A percentile compares a stretch with the other conserved stretches of the same genome.
phyloP scores from a whole-genome alignment of 2,329 filamentous ascomycete genomes.

The Colletotrichum sp. region DNA sequence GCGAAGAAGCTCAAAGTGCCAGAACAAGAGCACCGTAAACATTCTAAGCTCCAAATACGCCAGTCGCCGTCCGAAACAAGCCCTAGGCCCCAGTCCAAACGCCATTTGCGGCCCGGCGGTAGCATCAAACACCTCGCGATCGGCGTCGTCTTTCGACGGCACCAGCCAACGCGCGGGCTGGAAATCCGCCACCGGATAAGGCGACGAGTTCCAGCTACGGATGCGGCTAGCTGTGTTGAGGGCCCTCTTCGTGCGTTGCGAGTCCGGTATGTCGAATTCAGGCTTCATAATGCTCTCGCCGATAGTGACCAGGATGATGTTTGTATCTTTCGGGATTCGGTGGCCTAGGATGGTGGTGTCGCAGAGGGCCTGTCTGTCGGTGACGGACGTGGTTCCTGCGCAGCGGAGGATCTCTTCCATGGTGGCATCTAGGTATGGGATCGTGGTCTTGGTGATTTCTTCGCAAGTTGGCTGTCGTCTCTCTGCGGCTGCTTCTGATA shows the following conservation, averaged over 20 bases:
- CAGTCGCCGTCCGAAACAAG: conserved; percentile 31
- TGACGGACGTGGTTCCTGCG: conserved; percentile 21
- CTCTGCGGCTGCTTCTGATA: conserved; percentile 20
- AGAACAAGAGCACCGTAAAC: conserved; percentile 27
- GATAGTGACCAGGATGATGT: background rate
- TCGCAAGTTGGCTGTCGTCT: conserved; percentile 22
- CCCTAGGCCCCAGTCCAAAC: conserved; percentile 27
- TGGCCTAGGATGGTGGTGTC: conserved; percentile 29
- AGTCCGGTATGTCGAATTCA: conserved; percentile 5
- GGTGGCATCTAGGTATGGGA: conserved; percentile 31
- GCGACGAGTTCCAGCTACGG: background rate
- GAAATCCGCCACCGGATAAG: conserved; percentile 10
- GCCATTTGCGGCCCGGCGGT: conserved; percentile 26
- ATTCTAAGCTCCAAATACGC: conserved; percentile 32
- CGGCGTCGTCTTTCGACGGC: background rate
- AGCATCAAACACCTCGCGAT: conserved; percentile 24
- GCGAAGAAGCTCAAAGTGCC: conserved; percentile 28
- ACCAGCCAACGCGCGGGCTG: conserved; percentile 25
- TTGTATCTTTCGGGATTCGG: conserved; percentile 29
- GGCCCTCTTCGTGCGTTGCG: conserved; percentile 16
- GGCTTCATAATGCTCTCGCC: conserved; percentile 5
- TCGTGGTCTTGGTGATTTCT: conserved; percentile 22
- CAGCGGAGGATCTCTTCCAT: conserved; percentile 32
- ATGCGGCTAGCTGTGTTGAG: background rate
- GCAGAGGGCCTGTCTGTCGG: conserved; percentile 24